These are phyloP conservation scores for Fusarium siculi DNA, from an alignment of 2,329 filamentous ascomycete species.

Conservation along the genomic window DNA sequence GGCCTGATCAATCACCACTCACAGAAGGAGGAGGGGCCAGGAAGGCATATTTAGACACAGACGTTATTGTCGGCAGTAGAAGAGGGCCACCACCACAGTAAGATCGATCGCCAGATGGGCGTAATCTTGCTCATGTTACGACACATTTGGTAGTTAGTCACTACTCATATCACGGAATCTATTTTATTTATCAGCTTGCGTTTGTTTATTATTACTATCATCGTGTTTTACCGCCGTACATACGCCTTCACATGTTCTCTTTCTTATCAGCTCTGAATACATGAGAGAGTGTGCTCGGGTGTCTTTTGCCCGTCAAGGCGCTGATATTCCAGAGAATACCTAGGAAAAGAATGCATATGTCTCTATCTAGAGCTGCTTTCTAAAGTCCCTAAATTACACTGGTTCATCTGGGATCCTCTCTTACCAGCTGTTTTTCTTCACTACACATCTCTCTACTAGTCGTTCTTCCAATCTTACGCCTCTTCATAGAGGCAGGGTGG, in stretches of 20 bases:
- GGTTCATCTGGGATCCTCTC: background rate
- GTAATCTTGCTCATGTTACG: conserved; percentile 14
- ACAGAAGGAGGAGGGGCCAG: conserved; percentile 19
- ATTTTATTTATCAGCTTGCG: conserved; percentile 32
- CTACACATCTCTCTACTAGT: background rate
- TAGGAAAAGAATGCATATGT: too few species aligned
- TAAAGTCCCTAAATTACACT: background rate
- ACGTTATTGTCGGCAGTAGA: conserved; percentile 26
- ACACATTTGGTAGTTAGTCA: conserved; percentile 28
- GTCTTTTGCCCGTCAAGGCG: too few species aligned
- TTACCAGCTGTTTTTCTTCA: background rate
- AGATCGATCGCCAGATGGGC: conserved; percentile 20
- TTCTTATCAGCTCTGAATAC: background rate
- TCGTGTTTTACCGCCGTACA: background rate
- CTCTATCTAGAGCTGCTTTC: background rate
- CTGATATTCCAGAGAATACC: too few species aligned
- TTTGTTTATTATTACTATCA: background rate
- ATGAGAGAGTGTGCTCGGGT: background rate
- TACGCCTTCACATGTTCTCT: background rate
- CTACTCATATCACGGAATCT: conserved; percentile 25
- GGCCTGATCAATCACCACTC: conserved; percentile 18
- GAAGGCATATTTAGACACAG: conserved; percentile 13
- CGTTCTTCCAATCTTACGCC: background rate
- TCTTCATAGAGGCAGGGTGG: background rate
- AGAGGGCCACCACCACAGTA: conserved; percentile 17